Percentiles rank a stretch among this genome's conserved stretches.
Evolutionary conservation across 352 stramenopile species (phyloP).

Genomic region (Globisporangium lucens): DNA sequence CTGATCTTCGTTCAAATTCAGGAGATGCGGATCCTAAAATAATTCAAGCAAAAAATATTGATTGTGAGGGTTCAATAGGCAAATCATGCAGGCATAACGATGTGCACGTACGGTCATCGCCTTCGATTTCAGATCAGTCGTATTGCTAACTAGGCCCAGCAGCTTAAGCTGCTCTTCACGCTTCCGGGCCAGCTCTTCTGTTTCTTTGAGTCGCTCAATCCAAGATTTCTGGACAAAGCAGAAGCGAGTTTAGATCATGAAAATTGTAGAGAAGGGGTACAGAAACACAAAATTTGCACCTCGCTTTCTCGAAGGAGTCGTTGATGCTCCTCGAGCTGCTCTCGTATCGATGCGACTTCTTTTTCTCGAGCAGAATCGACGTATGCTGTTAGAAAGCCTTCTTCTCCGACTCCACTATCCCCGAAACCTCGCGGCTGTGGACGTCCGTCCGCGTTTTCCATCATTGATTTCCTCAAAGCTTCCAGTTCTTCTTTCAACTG

Average conservation of each 20-base stretch:
- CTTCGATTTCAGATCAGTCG: slow-evolving; percentile 55
- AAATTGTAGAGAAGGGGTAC: background rate
- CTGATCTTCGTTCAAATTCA: slow-evolving; percentile 88
- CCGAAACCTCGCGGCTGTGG: slow-evolving; percentile 46
- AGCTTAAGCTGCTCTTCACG: slow-evolving; percentile 78
- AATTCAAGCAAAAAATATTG: background rate
- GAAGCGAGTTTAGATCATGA: background rate
- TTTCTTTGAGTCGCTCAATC: slow-evolving; percentile 76
- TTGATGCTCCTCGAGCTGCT: slow-evolving; percentile 79
- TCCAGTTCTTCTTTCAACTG: slow-evolving; percentile 83
- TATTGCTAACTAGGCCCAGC: slow-evolving; percentile 56
- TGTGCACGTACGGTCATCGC: slow-evolving; percentile 32
- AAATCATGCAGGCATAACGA: background rate
- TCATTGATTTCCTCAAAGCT: slow-evolving; percentile 60
- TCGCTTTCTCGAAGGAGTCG: slow-evolving; percentile 72
- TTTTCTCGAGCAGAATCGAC: slow-evolving; percentile 48
- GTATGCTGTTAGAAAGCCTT: slow-evolving; percentile 19
- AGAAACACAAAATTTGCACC: slow-evolving; percentile 23
- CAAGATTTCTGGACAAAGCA: slow-evolving; percentile 58
- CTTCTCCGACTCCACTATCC: slow-evolving; percentile 18
- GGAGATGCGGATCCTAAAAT: slow-evolving; percentile 60
- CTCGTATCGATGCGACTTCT: slow-evolving; percentile 58
- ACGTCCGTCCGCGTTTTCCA: slow-evolving; percentile 54
- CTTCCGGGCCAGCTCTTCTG: slow-evolving; percentile 75
- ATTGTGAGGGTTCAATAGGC: background rate